Conservation (phyloP, 2,329 filamentous ascomycete species). For the Sporothrix pseudoabietina region DNA sequence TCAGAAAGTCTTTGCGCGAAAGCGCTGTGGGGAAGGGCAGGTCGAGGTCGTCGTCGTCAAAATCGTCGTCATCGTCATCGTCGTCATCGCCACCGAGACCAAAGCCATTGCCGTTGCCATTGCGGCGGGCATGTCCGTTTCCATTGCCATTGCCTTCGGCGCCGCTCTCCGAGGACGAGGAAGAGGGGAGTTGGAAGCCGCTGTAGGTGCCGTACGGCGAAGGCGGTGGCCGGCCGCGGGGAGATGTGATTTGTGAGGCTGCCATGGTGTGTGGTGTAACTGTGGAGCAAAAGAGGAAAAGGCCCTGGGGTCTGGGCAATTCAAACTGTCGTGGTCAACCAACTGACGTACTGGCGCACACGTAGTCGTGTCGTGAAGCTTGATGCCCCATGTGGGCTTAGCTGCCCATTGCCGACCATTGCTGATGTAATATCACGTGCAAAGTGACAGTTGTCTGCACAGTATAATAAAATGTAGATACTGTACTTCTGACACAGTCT, state of each 20-base stretch:
- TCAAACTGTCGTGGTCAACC: too few species aligned
- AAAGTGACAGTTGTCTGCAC: background rate
- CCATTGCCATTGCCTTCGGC: slow-evolving; percentile 27
- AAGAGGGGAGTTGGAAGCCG: slow-evolving; percentile 50
- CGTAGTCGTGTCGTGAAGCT: background rate
- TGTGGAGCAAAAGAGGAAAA: background rate
- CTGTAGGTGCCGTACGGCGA: slow-evolving; percentile 41
- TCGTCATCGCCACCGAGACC: slow-evolving; percentile 45
- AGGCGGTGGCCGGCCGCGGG: slow-evolving; percentile 27
- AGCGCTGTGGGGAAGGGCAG: slow-evolving; percentile 89
- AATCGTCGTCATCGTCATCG: slow-evolving; percentile 43
- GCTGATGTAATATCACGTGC: slow-evolving; percentile 19
- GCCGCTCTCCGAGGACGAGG: slow-evolving; percentile 43
- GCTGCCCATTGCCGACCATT: background rate
- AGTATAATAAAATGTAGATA: background rate
- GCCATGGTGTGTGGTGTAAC: slow-evolving; percentile 21
- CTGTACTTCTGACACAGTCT: background rate
- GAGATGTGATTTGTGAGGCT: background rate
- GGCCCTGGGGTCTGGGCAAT: background rate
- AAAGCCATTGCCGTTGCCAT: slow-evolving; percentile 24
- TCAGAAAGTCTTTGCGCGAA: slow-evolving; percentile 78
- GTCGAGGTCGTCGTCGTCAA: slow-evolving; percentile 62
- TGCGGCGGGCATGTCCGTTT: background rate
- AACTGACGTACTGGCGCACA: too few species aligned
- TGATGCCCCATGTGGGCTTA: slow-evolving; percentile 1